These are phyloP conservation scores for Cocos nucifera DNA, from an alignment of 176 grass and related monocot genomes.

Conservation along the genomic window DNA sequence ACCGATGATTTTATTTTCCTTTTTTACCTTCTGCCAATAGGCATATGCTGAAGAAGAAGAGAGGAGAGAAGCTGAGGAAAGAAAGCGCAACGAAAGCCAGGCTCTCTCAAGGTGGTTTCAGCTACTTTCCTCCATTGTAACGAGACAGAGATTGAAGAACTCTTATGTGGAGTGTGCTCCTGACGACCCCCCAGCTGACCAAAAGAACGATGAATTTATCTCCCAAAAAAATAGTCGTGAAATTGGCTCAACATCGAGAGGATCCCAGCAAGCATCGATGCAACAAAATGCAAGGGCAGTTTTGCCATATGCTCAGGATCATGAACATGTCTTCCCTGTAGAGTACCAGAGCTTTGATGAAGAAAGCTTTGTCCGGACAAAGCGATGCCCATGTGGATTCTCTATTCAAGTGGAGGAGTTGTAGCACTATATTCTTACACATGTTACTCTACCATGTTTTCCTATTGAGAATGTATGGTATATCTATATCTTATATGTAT, in stretches of 20 bases:
- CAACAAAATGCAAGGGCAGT: not conserved
- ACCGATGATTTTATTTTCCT: not conserved
- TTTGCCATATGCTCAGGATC: slow-evolving; percentile 27
- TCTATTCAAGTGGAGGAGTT: slow-evolving; percentile 83
- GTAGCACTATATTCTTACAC: slow-evolving; percentile 20
- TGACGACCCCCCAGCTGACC: not conserved
- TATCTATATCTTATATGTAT: too few relatives aligned
- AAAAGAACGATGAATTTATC: slow-evolving; percentile 11
- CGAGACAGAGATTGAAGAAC: slow-evolving; percentile 68
- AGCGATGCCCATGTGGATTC: slow-evolving; percentile 75
- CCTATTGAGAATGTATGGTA: too few relatives aligned
- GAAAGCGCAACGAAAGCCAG: slow-evolving; percentile 49
- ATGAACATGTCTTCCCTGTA: slow-evolving; percentile 60
- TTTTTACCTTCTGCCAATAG: slow-evolving; percentile 22
- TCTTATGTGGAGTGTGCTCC: slow-evolving; percentile 16
- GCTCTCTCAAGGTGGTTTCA: slow-evolving; percentile 90
- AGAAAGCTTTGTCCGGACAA: slow-evolving; percentile 46
- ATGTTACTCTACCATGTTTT: too few relatives aligned
- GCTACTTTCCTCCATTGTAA: slow-evolving; percentile 67
- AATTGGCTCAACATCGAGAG: not conserved
- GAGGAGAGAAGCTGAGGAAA: slow-evolving; percentile 42
- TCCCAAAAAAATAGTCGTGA: not conserved
- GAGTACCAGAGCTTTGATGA: slow-evolving; percentile 74
- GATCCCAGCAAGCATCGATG: slow-evolving; percentile 9
- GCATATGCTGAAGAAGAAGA: slow-evolving; percentile 74